Conservation (phyloP, 2,329 filamentous ascomycete genomes). For the Pseudogymnoascus pannorum region DNA sequence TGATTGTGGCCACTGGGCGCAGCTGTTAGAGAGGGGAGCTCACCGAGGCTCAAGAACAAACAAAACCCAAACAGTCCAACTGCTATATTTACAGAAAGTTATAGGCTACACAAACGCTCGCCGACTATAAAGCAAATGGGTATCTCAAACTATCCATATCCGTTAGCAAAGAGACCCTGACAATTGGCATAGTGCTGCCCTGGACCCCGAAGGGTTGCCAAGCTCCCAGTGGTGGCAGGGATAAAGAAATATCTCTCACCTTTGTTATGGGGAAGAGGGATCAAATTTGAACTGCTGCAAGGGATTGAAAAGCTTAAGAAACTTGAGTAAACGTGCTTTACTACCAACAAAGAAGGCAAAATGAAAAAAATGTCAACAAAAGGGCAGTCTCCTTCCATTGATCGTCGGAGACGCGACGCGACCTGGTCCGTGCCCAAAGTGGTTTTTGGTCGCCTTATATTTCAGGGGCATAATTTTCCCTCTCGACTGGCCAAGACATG, state of each 20-base stretch:
- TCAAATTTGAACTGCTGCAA: neutral
- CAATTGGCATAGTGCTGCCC: neutral
- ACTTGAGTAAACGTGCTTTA: neutral
- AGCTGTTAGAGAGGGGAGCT: neutral
- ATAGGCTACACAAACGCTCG: neutral
- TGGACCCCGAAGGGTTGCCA: neutral
- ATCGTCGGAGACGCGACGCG: conserved; percentile 4
- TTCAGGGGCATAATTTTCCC: neutral
- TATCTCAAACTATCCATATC: conserved; percentile 4
- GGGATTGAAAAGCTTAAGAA: neutral
- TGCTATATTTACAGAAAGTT: neutral
- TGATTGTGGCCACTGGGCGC: neutral
- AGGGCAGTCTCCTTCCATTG: neutral
- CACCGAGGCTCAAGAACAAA: neutral
- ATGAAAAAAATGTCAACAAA: neutral
- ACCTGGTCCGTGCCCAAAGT: neutral
- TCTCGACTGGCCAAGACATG: neutral
- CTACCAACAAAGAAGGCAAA: neutral
- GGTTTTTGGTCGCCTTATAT: neutral
- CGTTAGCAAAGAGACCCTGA: conserved; percentile 1
- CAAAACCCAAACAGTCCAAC: neutral
- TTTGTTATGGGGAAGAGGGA: neutral
- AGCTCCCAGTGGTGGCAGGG: neutral
- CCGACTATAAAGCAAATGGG: neutral
- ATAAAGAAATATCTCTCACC: conserved; percentile 1